Conservation (phyloP, 2,329 filamentous ascomycete genomes). For the Neodidymelliopsis sp. region DNA sequence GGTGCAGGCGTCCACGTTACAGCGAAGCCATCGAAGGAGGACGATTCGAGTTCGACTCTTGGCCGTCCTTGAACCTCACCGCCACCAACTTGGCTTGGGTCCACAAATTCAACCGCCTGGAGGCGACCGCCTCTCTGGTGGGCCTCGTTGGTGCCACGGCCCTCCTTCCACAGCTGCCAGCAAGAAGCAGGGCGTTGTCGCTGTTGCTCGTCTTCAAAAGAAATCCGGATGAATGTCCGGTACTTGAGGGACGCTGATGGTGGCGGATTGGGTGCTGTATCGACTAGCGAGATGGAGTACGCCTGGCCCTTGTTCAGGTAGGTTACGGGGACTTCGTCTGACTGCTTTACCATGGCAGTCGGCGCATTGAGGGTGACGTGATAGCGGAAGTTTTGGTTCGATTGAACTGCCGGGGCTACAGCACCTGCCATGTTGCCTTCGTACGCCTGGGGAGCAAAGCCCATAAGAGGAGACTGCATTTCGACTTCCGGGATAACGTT, state of each 20-base stretch:
- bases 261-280: conserved; percentile 69
- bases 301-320: conserved; percentile 98
- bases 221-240: conserved; percentile 91
- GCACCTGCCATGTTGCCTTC: conserved; percentile 57
- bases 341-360: conserved; percentile 92
- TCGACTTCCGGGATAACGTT: conserved; percentile 62
- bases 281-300: conserved; percentile 84
- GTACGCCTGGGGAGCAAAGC: conserved; percentile 60
- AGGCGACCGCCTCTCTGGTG: conserved; percentile 92
- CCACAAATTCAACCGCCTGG: conserved; percentile 94
- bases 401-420: conserved; percentile 43
- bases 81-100: conserved; percentile 63
- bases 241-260: conserved; percentile 72
- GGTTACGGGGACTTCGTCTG: conserved; percentile 93
- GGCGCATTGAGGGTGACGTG: conserved; percentile 90
- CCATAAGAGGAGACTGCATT: conserved; percentile 68
- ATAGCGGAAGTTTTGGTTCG: conserved; percentile 69
- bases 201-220: conserved; percentile 96
- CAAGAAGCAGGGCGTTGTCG: conserved; percentile 80
- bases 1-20: conserved; percentile 82
- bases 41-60: conserved; percentile 60
- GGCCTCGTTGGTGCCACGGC: conserved; percentile 91
- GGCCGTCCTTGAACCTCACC: conserved; percentile 58
- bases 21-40: conserved; percentile 93
- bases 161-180: conserved; percentile 96